phyloP scores from a whole-genome alignment of 768 basidiomycete genomes.

The Agaricus sinodeliciosus region DNA sequence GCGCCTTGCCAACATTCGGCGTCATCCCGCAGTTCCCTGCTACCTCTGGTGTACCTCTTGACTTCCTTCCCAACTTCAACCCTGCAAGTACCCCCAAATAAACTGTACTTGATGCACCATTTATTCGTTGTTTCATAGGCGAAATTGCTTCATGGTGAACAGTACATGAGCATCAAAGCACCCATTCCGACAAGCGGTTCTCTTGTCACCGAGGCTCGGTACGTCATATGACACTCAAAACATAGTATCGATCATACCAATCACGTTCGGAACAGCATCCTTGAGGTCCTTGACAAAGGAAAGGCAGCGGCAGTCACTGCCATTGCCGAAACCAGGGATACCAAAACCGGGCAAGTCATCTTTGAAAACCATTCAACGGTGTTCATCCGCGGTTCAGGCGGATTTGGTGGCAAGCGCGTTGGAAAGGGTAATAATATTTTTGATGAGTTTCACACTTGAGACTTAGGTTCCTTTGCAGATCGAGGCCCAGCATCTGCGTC shows the following conservation, averaged over 20 bases:
- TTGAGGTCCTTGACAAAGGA: constrained; percentile 85
- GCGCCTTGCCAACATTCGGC: constrained; percentile 88
- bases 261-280: constrained; percentile 34
- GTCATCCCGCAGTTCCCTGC: constrained; percentile 88
- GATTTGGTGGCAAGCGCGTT: constrained; percentile 86
- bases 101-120: background rate
- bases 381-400: constrained; percentile 91
- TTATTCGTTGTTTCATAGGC: constrained; percentile 40
- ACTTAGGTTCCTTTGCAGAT: constrained; percentile 38
- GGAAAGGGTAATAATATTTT: constrained; percentile 56
- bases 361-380: constrained; percentile 92
- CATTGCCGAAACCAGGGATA: constrained; percentile 76
- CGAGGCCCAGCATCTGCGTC: constrained; percentile 82
- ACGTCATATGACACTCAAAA: constrained; percentile 16
- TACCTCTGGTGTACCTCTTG: constrained; percentile 58
- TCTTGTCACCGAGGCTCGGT: constrained; percentile 70
- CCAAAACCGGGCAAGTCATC: constrained; percentile 66
- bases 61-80: constrained; percentile 94
- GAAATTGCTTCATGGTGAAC: constrained; percentile 96
- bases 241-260: background rate
- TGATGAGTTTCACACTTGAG: background rate
- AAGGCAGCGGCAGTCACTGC: constrained; percentile 89
- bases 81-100: constrained; percentile 41
- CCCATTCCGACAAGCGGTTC: constrained; percentile 83
- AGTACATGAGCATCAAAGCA: constrained; percentile 82